phyloP scores from a whole-genome alignment of 768 basidiomycete genomes.

The Terana coerulea region DNA sequence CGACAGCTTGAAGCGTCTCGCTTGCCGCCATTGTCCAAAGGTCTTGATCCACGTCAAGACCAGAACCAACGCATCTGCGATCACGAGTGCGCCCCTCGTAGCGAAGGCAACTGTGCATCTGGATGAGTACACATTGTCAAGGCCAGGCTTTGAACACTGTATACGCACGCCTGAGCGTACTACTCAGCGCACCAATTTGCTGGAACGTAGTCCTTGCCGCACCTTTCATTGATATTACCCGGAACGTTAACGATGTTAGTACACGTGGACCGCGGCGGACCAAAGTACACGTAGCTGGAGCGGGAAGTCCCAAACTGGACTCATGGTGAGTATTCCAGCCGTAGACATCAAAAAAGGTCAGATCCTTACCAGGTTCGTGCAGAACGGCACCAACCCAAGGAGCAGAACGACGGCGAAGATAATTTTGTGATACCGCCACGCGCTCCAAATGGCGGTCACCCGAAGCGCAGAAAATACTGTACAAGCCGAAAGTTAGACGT shows the following conservation, averaged over 20 bases:
- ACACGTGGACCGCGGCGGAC: no score
- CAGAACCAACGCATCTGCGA: background rate
- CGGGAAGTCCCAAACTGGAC: no score
- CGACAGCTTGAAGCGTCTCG: no score
- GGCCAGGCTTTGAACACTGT: background rate
- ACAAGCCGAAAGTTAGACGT: no score
- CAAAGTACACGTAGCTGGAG: no score
- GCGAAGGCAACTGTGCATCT: background rate
- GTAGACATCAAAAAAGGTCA: no score
- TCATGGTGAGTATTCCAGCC: no score
- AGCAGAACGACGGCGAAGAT: background rate
- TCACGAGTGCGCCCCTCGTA: background rate
- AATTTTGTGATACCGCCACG: background rate
- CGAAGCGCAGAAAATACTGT: background rate
- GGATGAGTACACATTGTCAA: background rate
- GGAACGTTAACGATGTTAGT: background rate
- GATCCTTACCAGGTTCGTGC: background rate
- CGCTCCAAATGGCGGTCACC: background rate
- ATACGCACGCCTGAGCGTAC: background rate
- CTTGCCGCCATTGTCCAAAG: background rate
- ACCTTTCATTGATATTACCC: background rate
- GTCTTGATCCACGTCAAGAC: background rate
- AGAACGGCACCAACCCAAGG: background rate
- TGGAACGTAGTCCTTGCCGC: background rate
- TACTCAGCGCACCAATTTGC: background rate